Evolutionary conservation across 768 basidiomycete genomes (phyloP).

Genomic region (Boletus rubroflammeus): DNA sequence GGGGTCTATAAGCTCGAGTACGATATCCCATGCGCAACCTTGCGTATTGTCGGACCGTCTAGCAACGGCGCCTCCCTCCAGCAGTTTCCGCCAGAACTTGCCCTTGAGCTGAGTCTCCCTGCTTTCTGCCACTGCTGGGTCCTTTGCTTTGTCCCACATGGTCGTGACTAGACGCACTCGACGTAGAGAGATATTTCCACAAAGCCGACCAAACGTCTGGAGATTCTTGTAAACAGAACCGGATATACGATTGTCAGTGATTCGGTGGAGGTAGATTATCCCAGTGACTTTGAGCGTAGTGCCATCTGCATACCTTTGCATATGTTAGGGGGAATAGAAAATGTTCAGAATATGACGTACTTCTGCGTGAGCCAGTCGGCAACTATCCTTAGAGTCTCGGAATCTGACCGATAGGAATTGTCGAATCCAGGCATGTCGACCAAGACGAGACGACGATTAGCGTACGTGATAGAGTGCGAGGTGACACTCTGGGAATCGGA

Average conservation of each 20-base stretch:
- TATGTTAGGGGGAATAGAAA: neutral
- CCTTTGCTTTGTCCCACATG: slow-evolving; percentile 33
- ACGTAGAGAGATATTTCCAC: slow-evolving; percentile 28
- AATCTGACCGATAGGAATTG: slow-evolving; percentile 14
- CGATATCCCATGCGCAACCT: neutral
- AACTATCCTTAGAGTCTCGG: slow-evolving; percentile 5
- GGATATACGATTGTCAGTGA: slow-evolving; percentile 34
- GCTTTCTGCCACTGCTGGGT: neutral
- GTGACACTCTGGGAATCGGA: no score
- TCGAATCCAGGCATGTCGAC: slow-evolving; percentile 23
- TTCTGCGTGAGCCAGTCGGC: slow-evolving; percentile 18
- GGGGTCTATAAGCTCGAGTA: neutral
- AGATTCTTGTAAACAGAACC: slow-evolving; percentile 31
- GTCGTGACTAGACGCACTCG: slow-evolving; percentile 37
- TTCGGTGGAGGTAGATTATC: slow-evolving; percentile 33
- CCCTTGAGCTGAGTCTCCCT: slow-evolving; percentile 24
- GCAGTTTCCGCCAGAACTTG: slow-evolving; percentile 23
- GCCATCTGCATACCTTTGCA: slow-evolving; percentile 6
- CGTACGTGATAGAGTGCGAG: no score
- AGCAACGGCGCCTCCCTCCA: neutral
- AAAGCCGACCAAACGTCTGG: slow-evolving; percentile 33
- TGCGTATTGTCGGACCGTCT: neutral
- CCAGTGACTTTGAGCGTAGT: slow-evolving; percentile 22
- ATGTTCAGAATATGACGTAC: neutral
- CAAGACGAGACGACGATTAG: slow-evolving; percentile 16